A percentile compares a stretch with the other conserved stretches of the same genome.
Evolutionary conservation across 495 filamentous ascomycete genomes (phyloP).

Genomic region (Neurospora sp.): DNA sequence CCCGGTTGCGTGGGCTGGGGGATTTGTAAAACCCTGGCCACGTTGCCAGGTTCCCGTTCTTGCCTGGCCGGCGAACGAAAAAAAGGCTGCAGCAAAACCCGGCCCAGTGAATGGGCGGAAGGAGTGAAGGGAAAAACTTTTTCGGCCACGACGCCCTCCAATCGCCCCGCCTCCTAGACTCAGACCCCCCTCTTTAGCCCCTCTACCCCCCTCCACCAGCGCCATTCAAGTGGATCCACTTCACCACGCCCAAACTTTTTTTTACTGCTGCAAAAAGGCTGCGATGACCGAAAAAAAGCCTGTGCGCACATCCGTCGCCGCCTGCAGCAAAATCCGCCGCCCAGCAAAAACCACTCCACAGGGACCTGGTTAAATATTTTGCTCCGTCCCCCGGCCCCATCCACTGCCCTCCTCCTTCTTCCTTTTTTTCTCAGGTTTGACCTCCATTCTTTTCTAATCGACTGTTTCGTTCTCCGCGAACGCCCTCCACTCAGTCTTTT

Average conservation of each 20-base stretch:
- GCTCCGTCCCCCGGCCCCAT: slow-evolving; percentile 7
- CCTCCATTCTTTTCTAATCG: slow-evolving; percentile 13
- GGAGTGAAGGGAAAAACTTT: slow-evolving; percentile 11
- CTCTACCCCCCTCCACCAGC: slow-evolving; percentile 11
- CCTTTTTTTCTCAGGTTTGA: slow-evolving; percentile 14
- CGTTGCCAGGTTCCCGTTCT: background rate
- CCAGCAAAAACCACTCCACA: background rate
- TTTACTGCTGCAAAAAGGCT: background rate
- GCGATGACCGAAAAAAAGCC: slow-evolving; percentile 5
- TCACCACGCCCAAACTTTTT: slow-evolving; percentile 5
- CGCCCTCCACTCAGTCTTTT: slow-evolving; percentile 26
- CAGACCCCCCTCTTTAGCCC: background rate
- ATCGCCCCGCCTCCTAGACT: background rate
- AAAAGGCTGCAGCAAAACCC: slow-evolving; percentile 4
- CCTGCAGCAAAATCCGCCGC: background rate
- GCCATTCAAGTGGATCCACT: slow-evolving; percentile 3
- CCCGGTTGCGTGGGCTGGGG: background rate
- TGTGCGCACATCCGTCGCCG: slow-evolving; percentile 10
- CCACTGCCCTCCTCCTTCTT: slow-evolving; percentile 5
- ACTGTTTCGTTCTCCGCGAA: slow-evolving; percentile 16
- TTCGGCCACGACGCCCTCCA: slow-evolving; percentile 13
- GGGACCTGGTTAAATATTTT: slow-evolving; percentile 16
- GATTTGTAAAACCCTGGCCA: background rate
- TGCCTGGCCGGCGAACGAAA: slow-evolving; percentile 4
- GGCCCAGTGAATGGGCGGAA: slow-evolving; percentile 2